phyloP scores from a whole-genome alignment of 2,329 filamentous ascomycete genomes.

The Penicillium sp. region DNA sequence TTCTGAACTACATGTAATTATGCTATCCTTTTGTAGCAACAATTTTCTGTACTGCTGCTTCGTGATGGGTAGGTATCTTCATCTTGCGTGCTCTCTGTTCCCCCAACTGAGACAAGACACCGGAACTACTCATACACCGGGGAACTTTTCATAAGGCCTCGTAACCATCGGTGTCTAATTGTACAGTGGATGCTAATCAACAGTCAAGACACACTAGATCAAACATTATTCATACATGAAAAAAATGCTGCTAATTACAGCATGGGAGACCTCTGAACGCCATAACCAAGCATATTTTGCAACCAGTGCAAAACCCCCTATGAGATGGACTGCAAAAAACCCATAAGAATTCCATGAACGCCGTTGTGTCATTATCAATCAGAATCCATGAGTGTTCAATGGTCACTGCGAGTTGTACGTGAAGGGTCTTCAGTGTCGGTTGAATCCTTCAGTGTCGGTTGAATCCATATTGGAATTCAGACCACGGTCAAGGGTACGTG shows the following conservation, averaged over 20 bases:
- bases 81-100: no score
- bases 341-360: slow-evolving; percentile 1
- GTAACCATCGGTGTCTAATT: not conserved
- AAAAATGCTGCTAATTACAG: not conserved
- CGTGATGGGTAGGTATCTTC: no score
- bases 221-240: slow-evolving; percentile 11
- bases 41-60: no score
- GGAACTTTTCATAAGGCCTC: not conserved
- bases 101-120: no score
- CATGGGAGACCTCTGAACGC: not conserved
- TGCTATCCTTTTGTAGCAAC: no score
- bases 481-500: slow-evolving; percentile 48
- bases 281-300: not conserved
- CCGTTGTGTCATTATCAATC: not conserved
- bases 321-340: slow-evolving; percentile 2
- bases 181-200: not conserved
- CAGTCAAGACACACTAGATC: not conserved
- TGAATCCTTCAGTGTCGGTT: slow-evolving; percentile 21
- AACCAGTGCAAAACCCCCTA: slow-evolving; percentile 7
- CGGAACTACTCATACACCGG: no score
- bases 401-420: slow-evolving; percentile 10
- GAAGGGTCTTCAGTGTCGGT: slow-evolving; percentile 22
- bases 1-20: no score
- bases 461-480: slow-evolving; percentile 26
- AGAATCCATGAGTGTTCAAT: slow-evolving; percentile 5